Conservation (phyloP, 1,284 basidiomycete species). For the Wolfiporia cocos region DNA sequence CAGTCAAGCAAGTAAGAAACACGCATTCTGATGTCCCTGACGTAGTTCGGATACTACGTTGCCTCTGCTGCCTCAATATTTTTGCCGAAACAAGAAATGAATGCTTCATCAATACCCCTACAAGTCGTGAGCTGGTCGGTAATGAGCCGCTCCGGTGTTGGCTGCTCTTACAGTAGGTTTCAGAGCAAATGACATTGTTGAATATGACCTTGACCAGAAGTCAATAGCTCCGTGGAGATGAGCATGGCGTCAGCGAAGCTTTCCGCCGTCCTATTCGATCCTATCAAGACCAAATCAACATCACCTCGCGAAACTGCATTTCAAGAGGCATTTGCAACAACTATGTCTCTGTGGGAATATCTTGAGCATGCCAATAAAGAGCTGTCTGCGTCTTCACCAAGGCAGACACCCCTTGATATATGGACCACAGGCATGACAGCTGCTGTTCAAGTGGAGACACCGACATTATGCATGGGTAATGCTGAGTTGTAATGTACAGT, state of each 20-base stretch:
- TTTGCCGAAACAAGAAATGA: conserved; percentile 4
- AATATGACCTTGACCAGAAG: no score
- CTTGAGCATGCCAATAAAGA: conserved; percentile 4
- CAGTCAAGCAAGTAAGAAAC: background rate
- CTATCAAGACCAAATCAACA: conserved; percentile 1
- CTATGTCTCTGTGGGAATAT: conserved; percentile 6
- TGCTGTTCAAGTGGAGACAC: conserved; percentile 4
- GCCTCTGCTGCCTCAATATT: conserved; percentile 6
- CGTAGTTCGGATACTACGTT: conserved; percentile 8
- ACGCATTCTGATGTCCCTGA: background rate
- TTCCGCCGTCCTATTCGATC: conserved; percentile 8
- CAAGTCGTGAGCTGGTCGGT: conserved; percentile 1
- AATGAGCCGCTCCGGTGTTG: background rate
- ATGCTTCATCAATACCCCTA: conserved; percentile 7
- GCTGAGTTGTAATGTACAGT: no score
- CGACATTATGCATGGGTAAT: conserved; percentile 6
- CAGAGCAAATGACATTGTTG: no score
- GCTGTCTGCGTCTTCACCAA: no score
- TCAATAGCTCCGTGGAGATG: no score
- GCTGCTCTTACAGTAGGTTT: no score
- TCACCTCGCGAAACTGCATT: conserved; percentile 5
- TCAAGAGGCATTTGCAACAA: conserved; percentile 2
- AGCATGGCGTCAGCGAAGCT: conserved; percentile 7
- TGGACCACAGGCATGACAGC: conserved; percentile 9
- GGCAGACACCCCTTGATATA: conserved; percentile 3